A percentile compares a stretch with the other conserved stretches of the same genome.
phyloP scores from a whole-genome alignment of 768 basidiomycete genomes.

The Cyathus striatus region DNA sequence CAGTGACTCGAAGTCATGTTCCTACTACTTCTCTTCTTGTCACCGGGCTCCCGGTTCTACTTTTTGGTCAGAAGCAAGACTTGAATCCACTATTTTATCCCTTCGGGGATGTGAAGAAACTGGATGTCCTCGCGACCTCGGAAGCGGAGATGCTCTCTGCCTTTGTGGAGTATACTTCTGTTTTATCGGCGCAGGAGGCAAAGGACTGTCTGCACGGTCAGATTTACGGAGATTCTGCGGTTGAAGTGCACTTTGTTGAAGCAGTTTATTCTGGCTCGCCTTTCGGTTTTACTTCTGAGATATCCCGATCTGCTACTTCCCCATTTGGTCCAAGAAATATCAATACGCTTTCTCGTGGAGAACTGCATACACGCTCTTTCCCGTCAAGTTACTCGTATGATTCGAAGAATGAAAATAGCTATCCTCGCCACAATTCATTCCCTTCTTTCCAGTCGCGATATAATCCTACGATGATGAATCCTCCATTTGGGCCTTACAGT shows the following conservation, averaged over 20 bases:
- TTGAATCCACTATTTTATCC: slow-evolving; percentile 71
- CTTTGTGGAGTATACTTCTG: slow-evolving; percentile 57
- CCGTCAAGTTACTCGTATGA: too few species aligned
- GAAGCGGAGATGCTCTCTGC: slow-evolving; percentile 43
- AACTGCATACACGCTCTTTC: too few species aligned
- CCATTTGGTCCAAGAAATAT: neutral
- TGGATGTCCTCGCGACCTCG: slow-evolving; percentile 44
- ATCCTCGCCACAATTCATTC: too few species aligned
- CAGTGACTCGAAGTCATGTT: slow-evolving; percentile 24
- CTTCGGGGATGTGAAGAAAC: slow-evolving; percentile 62
- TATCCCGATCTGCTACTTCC: neutral
- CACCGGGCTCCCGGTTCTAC: slow-evolving; percentile 55
- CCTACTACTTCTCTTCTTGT: slow-evolving; percentile 56
- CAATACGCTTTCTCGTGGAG: slow-evolving; percentile 2
- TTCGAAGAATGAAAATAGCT: too few species aligned
- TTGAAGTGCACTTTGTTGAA: slow-evolving; percentile 20
- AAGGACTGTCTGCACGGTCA: slow-evolving; percentile 58
- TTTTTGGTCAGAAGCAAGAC: slow-evolving; percentile 65
- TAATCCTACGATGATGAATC: too few species aligned
- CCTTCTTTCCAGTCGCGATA: too few species aligned
- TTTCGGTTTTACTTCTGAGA: slow-evolving; percentile 1
- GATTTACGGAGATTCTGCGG: slow-evolving; percentile 31
- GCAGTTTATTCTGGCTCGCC: slow-evolving; percentile 5
- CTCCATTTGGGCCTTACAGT: too few species aligned
- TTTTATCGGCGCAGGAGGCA: slow-evolving; percentile 58